Base-by-base conservation (phyloP, 345 rosid species). In the Gossypium arboreum region DNA sequence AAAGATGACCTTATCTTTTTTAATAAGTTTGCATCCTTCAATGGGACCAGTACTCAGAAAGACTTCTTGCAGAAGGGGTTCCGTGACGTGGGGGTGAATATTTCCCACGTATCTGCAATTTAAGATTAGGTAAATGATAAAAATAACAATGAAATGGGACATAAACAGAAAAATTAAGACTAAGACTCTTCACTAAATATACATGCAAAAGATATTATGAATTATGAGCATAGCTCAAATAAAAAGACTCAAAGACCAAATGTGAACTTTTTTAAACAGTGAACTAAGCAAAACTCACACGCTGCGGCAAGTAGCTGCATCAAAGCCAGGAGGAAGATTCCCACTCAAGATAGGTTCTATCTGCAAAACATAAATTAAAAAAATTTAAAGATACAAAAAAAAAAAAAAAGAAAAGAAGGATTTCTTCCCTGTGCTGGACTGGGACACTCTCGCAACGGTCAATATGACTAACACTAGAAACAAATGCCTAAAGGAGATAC, bases 341-440 rank as follows among this genome's bases (percentile, higher is more conserved):
- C 94, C 94, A 80, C 94, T 88, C 80, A 88, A 85, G 80, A 90
- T 86, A 80, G 92, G 92, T 80, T 90, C 94, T 81, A 90, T 88
- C 94, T 90, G 94, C 89, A 85, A 85, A 86, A 83, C 61, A 13
- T 7, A 7, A 73, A 87, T 34, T 34, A 80, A 78, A 58, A 58
- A 58, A 2, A 52, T 2, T 16, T 54, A 12, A 9, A 55, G 68
- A 22, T 24, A 73, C 62, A 58, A 61, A 29, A 29, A 29, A 67
- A 58, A 61, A 29, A 29, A 29, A 78, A 29, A 0, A 4, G 0
- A 4, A 4, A 34, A 34, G 39, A 34, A 27, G 7, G 16, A 43
- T 57, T 5, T 25, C 0, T 24, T 60, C 27, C 64, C 64, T 25
- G 13, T 20, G 7, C 27, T 57, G 62, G 64, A 27, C n/a, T 25